Evolutionary conservation across 306 rosid genomes (phyloP).

Genomic region (Cucumis cinereus): DNA sequence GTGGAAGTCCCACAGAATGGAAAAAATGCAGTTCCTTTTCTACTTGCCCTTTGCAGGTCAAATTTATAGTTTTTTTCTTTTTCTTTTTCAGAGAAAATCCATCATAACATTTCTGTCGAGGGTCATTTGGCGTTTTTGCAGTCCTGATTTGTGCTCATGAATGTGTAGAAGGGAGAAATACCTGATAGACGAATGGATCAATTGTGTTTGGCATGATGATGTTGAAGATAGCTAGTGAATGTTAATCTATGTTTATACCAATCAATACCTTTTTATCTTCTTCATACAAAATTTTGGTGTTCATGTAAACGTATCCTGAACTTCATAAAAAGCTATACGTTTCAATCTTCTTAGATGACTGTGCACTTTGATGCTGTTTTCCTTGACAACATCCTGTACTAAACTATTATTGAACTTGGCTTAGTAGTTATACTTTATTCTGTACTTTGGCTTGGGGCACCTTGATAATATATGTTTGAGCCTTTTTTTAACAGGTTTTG

Average conservation of each 20-base stretch:
- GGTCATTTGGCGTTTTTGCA: not conserved
- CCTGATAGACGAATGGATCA: not conserved
- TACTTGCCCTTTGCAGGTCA: not conserved
- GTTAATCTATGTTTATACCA: not conserved
- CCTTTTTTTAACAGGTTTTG: conserved; percentile 35
- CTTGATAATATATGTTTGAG: not conserved
- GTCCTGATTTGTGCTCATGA: not conserved
- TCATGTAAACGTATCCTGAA: not conserved
- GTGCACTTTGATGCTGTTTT: not conserved
- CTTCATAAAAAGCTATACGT: not conserved
- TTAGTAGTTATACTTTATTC: not conserved
- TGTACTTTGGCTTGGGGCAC: not conserved
- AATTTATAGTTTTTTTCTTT: not conserved
- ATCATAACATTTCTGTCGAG: not conserved
- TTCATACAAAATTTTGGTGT: not conserved
- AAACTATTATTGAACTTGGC: not conserved
- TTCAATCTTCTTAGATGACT: not conserved
- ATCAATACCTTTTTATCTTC: not conserved
- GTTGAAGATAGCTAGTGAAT: not conserved
- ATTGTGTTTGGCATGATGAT: not conserved
- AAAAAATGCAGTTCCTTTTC: not conserved
- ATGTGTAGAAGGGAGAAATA: not conserved
- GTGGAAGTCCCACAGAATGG: not conserved
- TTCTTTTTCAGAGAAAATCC: no score
- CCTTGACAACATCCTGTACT: not conserved